Evolutionary conservation across 1,284 basidiomycete species (phyloP), one percentile per base, ranked within the genome.

Genomic region (Malassezia furfur): DNA sequence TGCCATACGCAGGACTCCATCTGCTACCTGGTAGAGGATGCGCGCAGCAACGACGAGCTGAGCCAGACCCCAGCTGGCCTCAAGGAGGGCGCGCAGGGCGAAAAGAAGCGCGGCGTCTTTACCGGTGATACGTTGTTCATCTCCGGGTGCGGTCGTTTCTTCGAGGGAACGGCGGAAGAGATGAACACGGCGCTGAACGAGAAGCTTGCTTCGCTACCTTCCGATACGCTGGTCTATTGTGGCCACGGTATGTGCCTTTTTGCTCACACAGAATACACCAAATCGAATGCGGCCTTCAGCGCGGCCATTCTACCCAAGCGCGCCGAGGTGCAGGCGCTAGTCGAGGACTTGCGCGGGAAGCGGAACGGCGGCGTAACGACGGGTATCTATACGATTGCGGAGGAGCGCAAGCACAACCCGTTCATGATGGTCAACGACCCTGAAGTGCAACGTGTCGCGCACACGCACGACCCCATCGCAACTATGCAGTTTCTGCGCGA

Each of bases 1-100:
- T 94, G 91, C 76, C 93, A 96, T 75, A 96, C 93, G 1, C 88
- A 89, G 72, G 93, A 96, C 76, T 93, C 89, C 39, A 91, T 93
- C 70, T 93, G 88, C 77, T 96, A 85, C 79, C 82, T 86, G 74
- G 80, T 85, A 52, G 85, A 85, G 37, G 79, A 81, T 77, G 63
- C 78, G 35, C 32, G 49, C 3, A 28, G 39, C 8, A 25, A 47
- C 12, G 44, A 30, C 7, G 53, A 37, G 17, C 35, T 51, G 11
- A 52, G 48, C n/a, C 9, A 38, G 10, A 39, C 32, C 8, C 37
- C 35, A 2, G 19, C 40, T 22, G 54, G 54, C 12, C n/a, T 53
- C 5, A 36, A 47, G 14, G 64, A 82, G 82, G 61, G 81, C 82
- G 0, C 79, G 63, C 40, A 50, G 28, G 60, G 52, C n/a, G 65